Base-by-base conservation (phyloP, 768 basidiomycete genomes). In the Mycena pura region DNA sequence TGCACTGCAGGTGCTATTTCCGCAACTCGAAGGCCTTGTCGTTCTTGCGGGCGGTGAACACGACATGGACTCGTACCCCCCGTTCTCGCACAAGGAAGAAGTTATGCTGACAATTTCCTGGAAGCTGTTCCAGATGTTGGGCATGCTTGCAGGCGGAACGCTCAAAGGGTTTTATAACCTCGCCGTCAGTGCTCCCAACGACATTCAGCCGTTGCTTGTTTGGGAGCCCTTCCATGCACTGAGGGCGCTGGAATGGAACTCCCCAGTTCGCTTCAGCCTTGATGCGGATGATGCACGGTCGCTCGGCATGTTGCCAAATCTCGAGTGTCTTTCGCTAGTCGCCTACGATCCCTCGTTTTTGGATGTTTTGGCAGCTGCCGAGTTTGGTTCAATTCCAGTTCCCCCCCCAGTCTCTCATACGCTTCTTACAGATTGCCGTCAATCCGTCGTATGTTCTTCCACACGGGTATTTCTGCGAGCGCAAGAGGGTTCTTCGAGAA, bases 321-420 rank as follows among this genome's bases (percentile, higher is more conserved):
- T 62, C 13, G 60, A 62, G 36, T 62, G 60, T 14, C 46, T 62
- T 22, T 62, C 46, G 9, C 46, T 62, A 8, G 53, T 62, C 10
- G 48, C 49, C 2, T 56, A 50, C 22, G 39, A 62, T 44, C 29
- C 52, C 5, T 49, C 53, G 10, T 62, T 62, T 29, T 45, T 62
- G 39, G 15, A 10, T 2, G 29, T 31, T 17, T 48, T 62, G 6
- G 31, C 29, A 15, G 3, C 17, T 8, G 53, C 53, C 53, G 53
- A 62, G 60, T 62, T 36, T 38, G 10, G 46, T 57, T 48, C 9
- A n/a, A 25, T 55, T 41, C n/a, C 19, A 15, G 13, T 32, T 28
- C 14, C 34, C 11, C 9, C 14, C n/a, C 14, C 19, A 6, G 8
- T 40, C 7, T 48, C 50, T 51, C 28, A 46, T 21, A 9, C 15